Conservation (phyloP, 2,329 filamentous ascomycete species). For the Hypocrella siamensis region DNA sequence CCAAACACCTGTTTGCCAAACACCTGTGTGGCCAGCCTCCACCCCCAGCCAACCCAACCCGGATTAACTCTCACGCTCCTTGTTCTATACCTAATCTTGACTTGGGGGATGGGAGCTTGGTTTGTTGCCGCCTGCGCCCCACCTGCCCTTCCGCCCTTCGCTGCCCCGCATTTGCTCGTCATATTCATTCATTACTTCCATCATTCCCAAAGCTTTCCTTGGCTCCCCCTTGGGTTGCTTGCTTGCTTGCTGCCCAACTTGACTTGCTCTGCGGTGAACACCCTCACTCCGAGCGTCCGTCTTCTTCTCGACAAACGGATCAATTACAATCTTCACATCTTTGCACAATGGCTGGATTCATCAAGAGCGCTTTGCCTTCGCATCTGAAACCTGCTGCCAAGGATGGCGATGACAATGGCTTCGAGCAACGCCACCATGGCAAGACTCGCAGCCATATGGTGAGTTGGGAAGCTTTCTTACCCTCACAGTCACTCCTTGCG, state of each 20-base stretch:
- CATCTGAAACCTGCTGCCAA: slow-evolving; percentile 56
- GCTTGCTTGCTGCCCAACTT: no score
- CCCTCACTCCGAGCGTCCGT: background rate
- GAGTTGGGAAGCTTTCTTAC: slow-evolving; percentile 24
- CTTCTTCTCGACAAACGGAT: background rate
- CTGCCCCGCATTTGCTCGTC: slow-evolving; percentile 4
- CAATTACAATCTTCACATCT: background rate
- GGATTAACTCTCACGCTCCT: no score
- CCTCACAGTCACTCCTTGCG: slow-evolving; percentile 1
- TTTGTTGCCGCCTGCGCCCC: no score
- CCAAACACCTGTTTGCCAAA: no score
- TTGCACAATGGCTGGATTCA: slow-evolving; percentile 48
- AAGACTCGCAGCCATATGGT: slow-evolving; percentile 80
- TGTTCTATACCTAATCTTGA: no score
- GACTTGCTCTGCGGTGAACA: background rate
- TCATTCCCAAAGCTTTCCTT: background rate
- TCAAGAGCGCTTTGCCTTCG: slow-evolving; percentile 64
- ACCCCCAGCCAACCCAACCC: no score
- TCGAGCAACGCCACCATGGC: slow-evolving; percentile 57
- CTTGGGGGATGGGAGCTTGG: no score
- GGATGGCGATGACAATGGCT: slow-evolving; percentile 28
- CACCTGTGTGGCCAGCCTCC: no score
- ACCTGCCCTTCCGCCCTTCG: background rate
- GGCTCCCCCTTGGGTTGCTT: background rate
- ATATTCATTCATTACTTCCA: slow-evolving; percentile 1